Evolutionary conservation across 1,284 basidiomycete species (phyloP).

Genomic region (Malassezia restricta): DNA sequence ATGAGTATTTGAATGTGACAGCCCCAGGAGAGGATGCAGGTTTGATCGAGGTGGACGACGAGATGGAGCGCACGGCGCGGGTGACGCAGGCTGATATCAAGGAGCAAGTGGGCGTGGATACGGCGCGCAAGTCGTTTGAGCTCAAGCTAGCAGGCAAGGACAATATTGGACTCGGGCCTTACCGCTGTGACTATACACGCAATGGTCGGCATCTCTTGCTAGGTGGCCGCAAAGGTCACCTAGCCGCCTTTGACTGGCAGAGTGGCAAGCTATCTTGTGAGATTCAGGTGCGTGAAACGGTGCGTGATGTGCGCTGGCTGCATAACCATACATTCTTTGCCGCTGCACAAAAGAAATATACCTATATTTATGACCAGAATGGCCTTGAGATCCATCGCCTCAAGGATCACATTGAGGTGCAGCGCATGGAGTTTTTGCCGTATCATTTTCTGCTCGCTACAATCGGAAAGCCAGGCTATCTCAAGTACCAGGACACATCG

Average conservation of each 20-base stretch:
- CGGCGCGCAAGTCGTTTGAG: slow-evolving; percentile 63
- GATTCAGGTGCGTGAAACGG: slow-evolving; percentile 78
- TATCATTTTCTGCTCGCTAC: slow-evolving; percentile 89
- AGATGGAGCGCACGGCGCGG: slow-evolving; percentile 78
- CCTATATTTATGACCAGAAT: slow-evolving; percentile 81
- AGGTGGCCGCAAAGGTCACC: slow-evolving; percentile 64
- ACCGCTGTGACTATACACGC: slow-evolving; percentile 68
- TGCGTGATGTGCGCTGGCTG: slow-evolving; percentile 78
- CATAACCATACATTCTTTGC: slow-evolving; percentile 87
- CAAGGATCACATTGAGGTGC: slow-evolving; percentile 70
- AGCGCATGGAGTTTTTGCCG: slow-evolving; percentile 78
- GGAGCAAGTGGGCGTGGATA: slow-evolving; percentile 59
- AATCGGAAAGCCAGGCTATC: slow-evolving; percentile 71
- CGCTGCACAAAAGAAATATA: slow-evolving; percentile 90
- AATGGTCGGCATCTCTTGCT: slow-evolving; percentile 63
- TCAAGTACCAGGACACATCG: slow-evolving; percentile 95
- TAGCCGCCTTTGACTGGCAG: slow-evolving; percentile 93
- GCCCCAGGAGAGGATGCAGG: slow-evolving; percentile 53
- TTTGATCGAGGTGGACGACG: slow-evolving; percentile 59
- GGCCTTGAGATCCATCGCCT: slow-evolving; percentile 78
- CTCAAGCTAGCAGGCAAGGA: slow-evolving; percentile 62
- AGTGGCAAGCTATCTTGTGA: slow-evolving; percentile 75
- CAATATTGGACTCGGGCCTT: slow-evolving; percentile 54
- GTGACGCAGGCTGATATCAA: slow-evolving; percentile 69
- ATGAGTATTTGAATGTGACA: slow-evolving; percentile 35